Conservation (phyloP, 2,329 filamentous ascomycete species). For the Pseudocercospora ulei region DNA sequence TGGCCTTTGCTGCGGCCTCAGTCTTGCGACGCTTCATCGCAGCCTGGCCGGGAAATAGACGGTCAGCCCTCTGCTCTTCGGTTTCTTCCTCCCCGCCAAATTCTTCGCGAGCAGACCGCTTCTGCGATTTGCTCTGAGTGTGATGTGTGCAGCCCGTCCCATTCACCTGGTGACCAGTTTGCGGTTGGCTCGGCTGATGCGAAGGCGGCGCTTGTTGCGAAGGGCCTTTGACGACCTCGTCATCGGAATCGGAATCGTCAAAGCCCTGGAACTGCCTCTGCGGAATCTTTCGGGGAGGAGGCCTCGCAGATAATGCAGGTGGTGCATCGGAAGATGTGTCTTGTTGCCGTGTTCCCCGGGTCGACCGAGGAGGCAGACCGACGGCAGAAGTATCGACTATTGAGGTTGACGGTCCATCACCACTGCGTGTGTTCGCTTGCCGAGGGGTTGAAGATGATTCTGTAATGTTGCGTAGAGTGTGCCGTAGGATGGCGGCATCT, state of each 20-base stretch:
- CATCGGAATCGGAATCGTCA: constrained; percentile 35
- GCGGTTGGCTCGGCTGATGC: constrained; percentile 20
- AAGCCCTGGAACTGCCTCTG: constrained; percentile 51
- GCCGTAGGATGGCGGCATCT: constrained; percentile 62
- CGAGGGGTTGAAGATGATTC: background rate
- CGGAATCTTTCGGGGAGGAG: constrained; percentile 33
- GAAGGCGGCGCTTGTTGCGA: constrained; percentile 22
- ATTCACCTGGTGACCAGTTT: constrained; percentile 22
- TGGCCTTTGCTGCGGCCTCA: constrained; percentile 37
- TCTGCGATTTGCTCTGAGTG: constrained; percentile 23
- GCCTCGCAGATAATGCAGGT: constrained; percentile 9
- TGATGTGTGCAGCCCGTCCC: constrained; percentile 15
- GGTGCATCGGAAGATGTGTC: constrained; percentile 6
- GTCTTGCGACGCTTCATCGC: constrained; percentile 69
- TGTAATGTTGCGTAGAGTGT: constrained; percentile 49
- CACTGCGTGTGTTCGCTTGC: too few species aligned
- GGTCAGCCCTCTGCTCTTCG: constrained; percentile 52
- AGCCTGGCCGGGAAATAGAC: constrained; percentile 64
- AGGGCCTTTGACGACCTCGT: constrained; percentile 24
- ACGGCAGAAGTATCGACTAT: background rate
- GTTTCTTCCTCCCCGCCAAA: constrained; percentile 21
- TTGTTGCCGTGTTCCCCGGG: background rate
- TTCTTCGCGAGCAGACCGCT: constrained; percentile 27
- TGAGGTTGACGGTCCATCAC: background rate
- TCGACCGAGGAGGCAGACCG: constrained; percentile 3